A percentile compares a stretch with the other conserved stretches of the same genome.
phyloP scores from a whole-genome alignment of 2,329 filamentous ascomycete genomes.

The Fusarium lyarnte region DNA sequence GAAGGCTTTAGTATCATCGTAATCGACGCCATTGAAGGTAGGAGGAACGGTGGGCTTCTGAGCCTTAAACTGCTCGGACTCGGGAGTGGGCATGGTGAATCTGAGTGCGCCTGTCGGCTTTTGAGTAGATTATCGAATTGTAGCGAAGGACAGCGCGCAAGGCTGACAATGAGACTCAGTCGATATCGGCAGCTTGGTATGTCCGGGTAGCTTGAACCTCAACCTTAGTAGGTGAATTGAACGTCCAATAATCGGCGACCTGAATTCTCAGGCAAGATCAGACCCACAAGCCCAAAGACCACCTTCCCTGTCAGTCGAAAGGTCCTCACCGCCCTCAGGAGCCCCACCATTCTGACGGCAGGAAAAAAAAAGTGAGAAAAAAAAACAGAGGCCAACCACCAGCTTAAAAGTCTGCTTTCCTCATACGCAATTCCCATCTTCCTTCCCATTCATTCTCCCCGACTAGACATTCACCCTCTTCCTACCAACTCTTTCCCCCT shows the following conservation, averaged over 20 bases:
- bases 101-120: conserved; percentile 19
- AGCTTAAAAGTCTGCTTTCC: conserved; percentile 34
- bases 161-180: conserved; percentile 29
- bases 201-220: conserved; percentile 42
- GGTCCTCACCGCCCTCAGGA: conserved; percentile 48
- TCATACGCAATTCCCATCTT: conserved; percentile 36
- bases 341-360: conserved; percentile 49
- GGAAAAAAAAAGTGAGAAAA: conserved; percentile 44
- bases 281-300: conserved; percentile 19
- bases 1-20: conserved; percentile 81
- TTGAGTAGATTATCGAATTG: conserved; percentile 13
- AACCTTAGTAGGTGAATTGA: conserved; percentile 28
- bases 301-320: conserved; percentile 33
- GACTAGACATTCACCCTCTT: conserved; percentile 15
- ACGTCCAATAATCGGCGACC: conserved; percentile 42
- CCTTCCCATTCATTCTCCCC: conserved; percentile 13
- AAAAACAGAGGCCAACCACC: conserved; percentile 39
- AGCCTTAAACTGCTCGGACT: conserved; percentile 82
- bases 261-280: conserved; percentile 45
- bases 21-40: conserved; percentile 88
- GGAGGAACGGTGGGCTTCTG: conserved; percentile 85
- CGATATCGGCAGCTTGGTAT: conserved; percentile 41
- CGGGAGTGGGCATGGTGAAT: conserved; percentile 78
- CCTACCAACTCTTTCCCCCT: neutral
- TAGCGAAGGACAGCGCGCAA: conserved; percentile 28